A percentile compares a stretch with the other conserved stretches of the same genome.
phyloP scores from a whole-genome alignment of 2,329 filamentous ascomycete species.

The Blastomyces silverae region DNA sequence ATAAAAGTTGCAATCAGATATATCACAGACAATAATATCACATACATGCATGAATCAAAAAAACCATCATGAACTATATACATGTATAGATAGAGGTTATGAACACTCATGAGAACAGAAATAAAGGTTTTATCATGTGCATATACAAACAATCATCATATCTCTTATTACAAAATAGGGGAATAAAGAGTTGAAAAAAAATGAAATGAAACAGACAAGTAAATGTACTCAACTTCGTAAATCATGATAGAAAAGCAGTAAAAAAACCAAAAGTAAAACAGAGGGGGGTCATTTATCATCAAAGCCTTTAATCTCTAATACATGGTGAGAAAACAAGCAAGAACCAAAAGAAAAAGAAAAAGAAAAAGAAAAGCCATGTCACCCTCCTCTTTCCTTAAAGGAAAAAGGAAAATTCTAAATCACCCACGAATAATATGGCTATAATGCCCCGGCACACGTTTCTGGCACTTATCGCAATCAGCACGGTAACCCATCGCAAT shows the following conservation, averaged over 20 bases:
- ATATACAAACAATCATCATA: not conserved
- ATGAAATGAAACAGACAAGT: not conserved
- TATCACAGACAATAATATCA: too few species aligned
- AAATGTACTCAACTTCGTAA: not conserved
- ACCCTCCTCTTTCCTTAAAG: not conserved
- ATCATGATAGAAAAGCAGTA: not conserved
- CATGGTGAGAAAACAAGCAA: not conserved
- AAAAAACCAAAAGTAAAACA: not conserved
- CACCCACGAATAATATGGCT: slow-evolving; percentile 60
- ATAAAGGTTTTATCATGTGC: not conserved
- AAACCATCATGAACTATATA: not conserved
- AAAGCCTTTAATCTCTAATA: not conserved
- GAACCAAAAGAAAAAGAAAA: not conserved
- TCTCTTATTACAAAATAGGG: not conserved
- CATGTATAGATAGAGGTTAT: not conserved
- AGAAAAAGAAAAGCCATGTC: not conserved
- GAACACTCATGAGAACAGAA: not conserved
- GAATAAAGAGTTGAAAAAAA: not conserved
- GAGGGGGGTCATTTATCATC: not conserved
- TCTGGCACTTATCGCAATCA: slow-evolving; percentile 70
- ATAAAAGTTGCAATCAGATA: too few species aligned
- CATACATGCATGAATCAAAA: not conserved
- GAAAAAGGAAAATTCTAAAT: slow-evolving; percentile 11
- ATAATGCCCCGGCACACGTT: slow-evolving; percentile 70
- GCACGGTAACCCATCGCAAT: slow-evolving; percentile 73